A percentile compares a stretch with the other conserved stretches of the same genome.
These are phyloP conservation scores for Sabuloglossum arenarium DNA, from an alignment of 495 filamentous ascomycete genomes.

Conservation along the genomic window DNA sequence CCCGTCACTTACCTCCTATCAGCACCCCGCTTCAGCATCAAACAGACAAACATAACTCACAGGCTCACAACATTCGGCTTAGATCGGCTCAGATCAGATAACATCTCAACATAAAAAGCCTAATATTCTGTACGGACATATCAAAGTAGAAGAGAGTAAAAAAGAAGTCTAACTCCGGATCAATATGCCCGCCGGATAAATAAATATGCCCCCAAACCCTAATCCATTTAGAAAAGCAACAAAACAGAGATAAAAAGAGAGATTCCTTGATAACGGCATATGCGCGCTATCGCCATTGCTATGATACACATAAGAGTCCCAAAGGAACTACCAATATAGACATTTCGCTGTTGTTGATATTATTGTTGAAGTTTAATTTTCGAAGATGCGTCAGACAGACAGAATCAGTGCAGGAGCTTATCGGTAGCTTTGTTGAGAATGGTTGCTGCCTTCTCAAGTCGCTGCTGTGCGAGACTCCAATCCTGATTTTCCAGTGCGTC, in stretches of 20 bases:
- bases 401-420: conserved; percentile 19
- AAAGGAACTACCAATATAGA: background rate
- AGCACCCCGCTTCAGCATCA: too few relatives aligned
- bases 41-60: too few relatives aligned
- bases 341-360: background rate
- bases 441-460: conserved; percentile 49
- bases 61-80: too few relatives aligned
- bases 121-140: too few relatives aligned
- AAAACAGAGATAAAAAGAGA: background rate
- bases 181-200: background rate
- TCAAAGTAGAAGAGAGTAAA: background rate
- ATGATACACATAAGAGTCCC: background rate
- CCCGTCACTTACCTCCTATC: too few relatives aligned
- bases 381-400: background rate
- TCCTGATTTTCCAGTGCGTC: conserved; percentile 57
- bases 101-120: too few relatives aligned
- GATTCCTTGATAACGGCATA: background rate
- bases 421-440: conserved; percentile 46
- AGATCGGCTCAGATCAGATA: too few relatives aligned
- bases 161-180: background rate
- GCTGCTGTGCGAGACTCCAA: conserved; percentile 45
- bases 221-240: background rate
- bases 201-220: background rate
- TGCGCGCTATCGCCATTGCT: too few relatives aligned
- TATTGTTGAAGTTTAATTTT: background rate